Percentiles rank a stretch among this genome's conserved stretches.
Conservation (phyloP, 352 stramenopile genomes). For the Phytopythium aichiense region DNA sequence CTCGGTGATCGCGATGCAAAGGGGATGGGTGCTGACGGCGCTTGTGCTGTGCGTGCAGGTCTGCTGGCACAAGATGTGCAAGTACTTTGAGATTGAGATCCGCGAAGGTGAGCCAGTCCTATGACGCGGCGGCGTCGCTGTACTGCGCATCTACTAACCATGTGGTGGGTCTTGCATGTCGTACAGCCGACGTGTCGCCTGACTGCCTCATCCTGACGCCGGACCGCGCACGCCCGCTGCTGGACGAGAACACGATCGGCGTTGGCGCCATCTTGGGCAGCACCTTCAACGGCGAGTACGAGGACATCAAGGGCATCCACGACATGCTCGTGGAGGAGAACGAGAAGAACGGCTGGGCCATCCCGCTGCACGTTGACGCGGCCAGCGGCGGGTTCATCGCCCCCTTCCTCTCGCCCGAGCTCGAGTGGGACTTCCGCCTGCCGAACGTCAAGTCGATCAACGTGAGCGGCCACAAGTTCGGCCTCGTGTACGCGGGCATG, state of each 20-base stretch:
- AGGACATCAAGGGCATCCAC: slow-evolving; percentile 90
- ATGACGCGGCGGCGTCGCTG: background rate
- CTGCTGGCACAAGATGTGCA: slow-evolving; percentile 94
- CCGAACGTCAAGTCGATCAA: slow-evolving; percentile 93
- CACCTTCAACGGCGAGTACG: slow-evolving; percentile 93
- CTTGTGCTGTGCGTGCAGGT: slow-evolving; percentile 31
- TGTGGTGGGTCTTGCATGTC: background rate
- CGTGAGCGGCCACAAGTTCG: slow-evolving; percentile 94
- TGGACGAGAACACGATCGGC: slow-evolving; percentile 93
- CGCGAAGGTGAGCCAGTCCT: slow-evolving; percentile 35
- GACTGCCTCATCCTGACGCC: slow-evolving; percentile 85
- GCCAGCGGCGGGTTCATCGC: slow-evolving; percentile 91
- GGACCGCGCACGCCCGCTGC: slow-evolving; percentile 59
- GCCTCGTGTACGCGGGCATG: slow-evolving; percentile 91
- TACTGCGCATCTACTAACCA: background rate
- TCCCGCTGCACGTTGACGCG: slow-evolving; percentile 90
- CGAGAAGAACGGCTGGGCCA: slow-evolving; percentile 72
- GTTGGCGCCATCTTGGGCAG: slow-evolving; percentile 90
- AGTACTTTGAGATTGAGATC: slow-evolving; percentile 93
- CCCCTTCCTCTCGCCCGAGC: slow-evolving; percentile 86
- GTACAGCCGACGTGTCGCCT: slow-evolving; percentile 68
- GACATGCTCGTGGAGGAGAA: slow-evolving; percentile 85
- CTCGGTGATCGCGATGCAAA: background rate
- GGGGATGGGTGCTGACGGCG: background rate
- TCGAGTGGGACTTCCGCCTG: slow-evolving; percentile 89